phyloP scores from a whole-genome alignment of 176 grass and related monocot species.

The Bonia amplexicaulis region DNA sequence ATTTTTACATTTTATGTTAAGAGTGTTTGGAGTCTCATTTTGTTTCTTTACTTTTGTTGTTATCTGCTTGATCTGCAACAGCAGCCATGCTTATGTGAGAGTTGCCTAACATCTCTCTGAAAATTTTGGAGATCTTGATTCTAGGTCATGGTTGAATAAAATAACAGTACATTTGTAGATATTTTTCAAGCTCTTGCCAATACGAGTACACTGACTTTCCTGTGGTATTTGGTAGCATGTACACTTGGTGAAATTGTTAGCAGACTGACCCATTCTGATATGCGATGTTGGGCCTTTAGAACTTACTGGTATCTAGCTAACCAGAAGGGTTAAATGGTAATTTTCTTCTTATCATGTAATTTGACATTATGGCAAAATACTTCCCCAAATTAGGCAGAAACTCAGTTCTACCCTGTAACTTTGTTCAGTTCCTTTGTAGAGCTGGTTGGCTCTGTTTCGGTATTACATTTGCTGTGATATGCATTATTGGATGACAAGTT shows the following conservation, averaged over 20 bases:
- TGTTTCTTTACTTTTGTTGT: background rate
- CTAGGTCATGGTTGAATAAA: background rate
- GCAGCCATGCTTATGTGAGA: background rate
- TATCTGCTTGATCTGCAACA: background rate
- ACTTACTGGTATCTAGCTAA: background rate
- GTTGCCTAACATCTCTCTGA: background rate
- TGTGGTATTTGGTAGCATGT: background rate
- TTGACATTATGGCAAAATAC: slow-evolving; percentile 3
- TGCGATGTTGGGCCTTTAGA: background rate
- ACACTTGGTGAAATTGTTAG: background rate
- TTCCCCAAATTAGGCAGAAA: background rate
- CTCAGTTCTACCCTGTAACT: background rate
- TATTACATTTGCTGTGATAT: background rate
- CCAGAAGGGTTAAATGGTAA: background rate
- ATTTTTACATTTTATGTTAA: background rate
- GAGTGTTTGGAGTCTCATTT: background rate
- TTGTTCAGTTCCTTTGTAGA: background rate
- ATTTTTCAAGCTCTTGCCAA: background rate
- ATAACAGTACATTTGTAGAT: background rate
- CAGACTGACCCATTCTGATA: background rate
- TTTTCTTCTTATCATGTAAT: background rate
- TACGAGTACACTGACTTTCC: background rate
- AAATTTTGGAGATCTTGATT: background rate
- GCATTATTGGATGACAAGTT: background rate
- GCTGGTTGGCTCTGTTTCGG: background rate